A percentile compares a stretch with the other conserved stretches of the same genome.
phyloP scores from a whole-genome alignment of 2,329 filamentous ascomycete genomes.

The Bipolaris cookei region DNA sequence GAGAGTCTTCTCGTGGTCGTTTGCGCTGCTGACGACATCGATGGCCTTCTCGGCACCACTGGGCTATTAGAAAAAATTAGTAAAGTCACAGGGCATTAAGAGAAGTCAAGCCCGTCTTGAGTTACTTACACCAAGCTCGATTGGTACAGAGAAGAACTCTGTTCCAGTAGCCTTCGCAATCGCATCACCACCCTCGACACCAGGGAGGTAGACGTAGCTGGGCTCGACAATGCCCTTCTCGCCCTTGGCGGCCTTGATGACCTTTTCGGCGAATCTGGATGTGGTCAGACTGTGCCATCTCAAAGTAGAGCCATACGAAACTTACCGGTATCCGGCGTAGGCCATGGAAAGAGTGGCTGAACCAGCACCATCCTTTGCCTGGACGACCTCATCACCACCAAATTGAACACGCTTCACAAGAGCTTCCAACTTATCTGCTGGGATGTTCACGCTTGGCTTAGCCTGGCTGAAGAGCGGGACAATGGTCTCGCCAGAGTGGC shows the following conservation, averaged over 20 bases:
- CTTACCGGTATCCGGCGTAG: conserved; percentile 78
- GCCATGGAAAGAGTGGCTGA: conserved; percentile 95
- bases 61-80: conserved; percentile 60
- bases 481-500: conserved; percentile 97
- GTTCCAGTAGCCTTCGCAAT: conserved; percentile 80
- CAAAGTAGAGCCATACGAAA: neutral
- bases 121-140: conserved; percentile 87
- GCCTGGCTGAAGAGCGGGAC: conserved; percentile 96
- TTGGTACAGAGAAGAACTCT: conserved; percentile 95
- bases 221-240: conserved; percentile 94
- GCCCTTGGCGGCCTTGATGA: conserved; percentile 86
- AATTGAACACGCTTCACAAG: conserved; percentile 96
- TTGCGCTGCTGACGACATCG: conserved; percentile 78
- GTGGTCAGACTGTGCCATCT: neutral
- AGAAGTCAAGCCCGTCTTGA: too few relatives aligned
- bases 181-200: conserved; percentile 84
- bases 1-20: conserved; percentile 87
- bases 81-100: neutral
- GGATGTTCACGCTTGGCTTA: conserved; percentile 78
- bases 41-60: conserved; percentile 84
- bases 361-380: conserved; percentile 90
- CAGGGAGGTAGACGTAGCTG: conserved; percentile 93
- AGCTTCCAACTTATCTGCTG: conserved; percentile 86
- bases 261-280: conserved; percentile 82
- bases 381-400: conserved; percentile 94